These are phyloP conservation scores for Pyrenophora seminiperda DNA, from an alignment of 2,329 filamentous ascomycete genomes.

Conservation along the genomic window DNA sequence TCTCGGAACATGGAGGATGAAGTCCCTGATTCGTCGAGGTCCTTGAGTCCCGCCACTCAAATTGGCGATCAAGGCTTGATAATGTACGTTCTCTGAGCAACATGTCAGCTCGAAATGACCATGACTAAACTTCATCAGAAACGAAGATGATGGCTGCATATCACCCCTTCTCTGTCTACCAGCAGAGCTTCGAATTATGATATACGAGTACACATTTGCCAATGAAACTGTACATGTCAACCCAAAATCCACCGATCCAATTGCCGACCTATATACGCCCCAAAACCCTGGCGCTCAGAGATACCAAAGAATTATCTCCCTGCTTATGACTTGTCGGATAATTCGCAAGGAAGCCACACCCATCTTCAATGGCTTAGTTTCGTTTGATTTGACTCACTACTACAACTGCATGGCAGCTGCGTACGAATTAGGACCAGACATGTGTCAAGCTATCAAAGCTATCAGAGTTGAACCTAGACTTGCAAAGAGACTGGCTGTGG, in stretches of 20 bases:
- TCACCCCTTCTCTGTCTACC: conserved; percentile 1
- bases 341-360: conserved; percentile 3
- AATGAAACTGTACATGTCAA: conserved; percentile 5
- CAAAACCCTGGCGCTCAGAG: background rate
- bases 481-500: background rate
- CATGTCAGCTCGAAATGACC: too few species aligned
- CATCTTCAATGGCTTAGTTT: conserved; percentile 6
- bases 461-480: conserved; percentile 2
- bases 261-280: background rate
- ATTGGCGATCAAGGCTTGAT: background rate
- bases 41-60: background rate
- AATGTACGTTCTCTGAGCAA: background rate
- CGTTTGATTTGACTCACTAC: conserved; percentile 6
- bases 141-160: background rate
- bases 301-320: conserved; percentile 1
- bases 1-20: background rate
- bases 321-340: conserved; percentile 4
- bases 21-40: background rate
- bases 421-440: conserved; percentile 4
- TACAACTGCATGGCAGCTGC: conserved; percentile 7
- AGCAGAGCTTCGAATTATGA: conserved; percentile 10
- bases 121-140: background rate
- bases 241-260: conserved; percentile 2
- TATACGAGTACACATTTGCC: conserved; percentile 10
- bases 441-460: conserved; percentile 1